Conservation (phyloP, 306 rosid species). For the Datisca glomerata region DNA sequence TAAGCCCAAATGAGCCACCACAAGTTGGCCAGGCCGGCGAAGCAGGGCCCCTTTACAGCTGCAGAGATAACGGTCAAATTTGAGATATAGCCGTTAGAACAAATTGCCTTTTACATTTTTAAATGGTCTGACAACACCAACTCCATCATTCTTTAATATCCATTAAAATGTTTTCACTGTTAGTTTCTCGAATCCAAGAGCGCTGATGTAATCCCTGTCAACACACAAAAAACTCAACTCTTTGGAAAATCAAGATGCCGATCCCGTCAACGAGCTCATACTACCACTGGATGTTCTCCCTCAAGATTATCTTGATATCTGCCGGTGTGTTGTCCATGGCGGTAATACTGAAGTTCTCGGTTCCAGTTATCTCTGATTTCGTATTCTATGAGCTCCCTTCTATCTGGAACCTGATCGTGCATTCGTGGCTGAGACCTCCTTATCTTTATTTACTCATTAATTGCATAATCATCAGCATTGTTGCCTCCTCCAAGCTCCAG, state of each 20-base stretch:
- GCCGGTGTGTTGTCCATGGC: slow-evolving; percentile 50
- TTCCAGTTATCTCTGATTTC: slow-evolving; percentile 39
- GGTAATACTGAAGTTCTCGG: slow-evolving; percentile 43
- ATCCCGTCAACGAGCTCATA: slow-evolving; percentile 12
- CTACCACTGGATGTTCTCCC: slow-evolving; percentile 20
- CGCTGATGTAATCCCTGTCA: too few relatives aligned
- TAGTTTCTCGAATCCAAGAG: too few relatives aligned
- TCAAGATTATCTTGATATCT: slow-evolving; percentile 43
- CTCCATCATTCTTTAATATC: too few relatives aligned
- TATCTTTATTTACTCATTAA: slow-evolving; percentile 70
- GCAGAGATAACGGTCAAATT: too few relatives aligned
- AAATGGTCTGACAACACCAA: too few relatives aligned
- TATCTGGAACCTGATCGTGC: slow-evolving; percentile 37
- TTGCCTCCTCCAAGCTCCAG: slow-evolving; percentile 61
- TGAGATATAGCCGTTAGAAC: too few relatives aligned
- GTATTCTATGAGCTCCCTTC: slow-evolving; percentile 44
- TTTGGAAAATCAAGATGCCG: slow-evolving; percentile 13
- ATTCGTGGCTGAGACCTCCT: slow-evolving; percentile 58
- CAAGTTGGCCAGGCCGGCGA: too few relatives aligned
- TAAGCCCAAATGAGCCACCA: too few relatives aligned
- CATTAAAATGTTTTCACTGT: too few relatives aligned
- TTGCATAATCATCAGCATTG: slow-evolving; percentile 67
- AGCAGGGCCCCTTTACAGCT: too few relatives aligned
- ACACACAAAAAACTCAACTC: too few relatives aligned
- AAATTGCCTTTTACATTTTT: too few relatives aligned